Conservation (phyloP, 495 filamentous ascomycete genomes). For the Neurospora tetrasperma region DNA sequence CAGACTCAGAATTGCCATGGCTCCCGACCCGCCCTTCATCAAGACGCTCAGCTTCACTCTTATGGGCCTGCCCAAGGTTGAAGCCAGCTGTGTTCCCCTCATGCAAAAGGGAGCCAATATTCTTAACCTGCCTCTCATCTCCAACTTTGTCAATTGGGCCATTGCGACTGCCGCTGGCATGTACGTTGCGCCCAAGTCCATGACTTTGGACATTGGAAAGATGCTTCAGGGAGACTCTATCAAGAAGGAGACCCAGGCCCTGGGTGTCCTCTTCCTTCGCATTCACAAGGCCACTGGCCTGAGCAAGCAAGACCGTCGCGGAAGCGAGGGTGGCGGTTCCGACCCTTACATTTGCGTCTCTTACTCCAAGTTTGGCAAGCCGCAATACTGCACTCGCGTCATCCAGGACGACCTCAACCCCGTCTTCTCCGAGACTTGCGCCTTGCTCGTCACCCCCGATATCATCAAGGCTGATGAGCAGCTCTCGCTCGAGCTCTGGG, state of each 20-base stretch:
- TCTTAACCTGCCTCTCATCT: constrained; percentile 83
- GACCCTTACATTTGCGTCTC: constrained; percentile 78
- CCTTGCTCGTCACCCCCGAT: constrained; percentile 73
- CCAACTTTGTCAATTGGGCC: constrained; percentile 95
- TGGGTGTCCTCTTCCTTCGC: constrained; percentile 82
- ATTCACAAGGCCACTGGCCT: constrained; percentile 81
- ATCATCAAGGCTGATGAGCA: constrained; percentile 89
- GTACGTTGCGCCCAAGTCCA: constrained; percentile 93
- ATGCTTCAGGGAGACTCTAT: constrained; percentile 85
- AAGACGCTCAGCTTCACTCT: constrained; percentile 88
- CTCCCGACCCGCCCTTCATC: constrained; percentile 80
- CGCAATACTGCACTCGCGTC: constrained; percentile 93
- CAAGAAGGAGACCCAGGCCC: constrained; percentile 72
- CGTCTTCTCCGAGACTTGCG: constrained; percentile 84
- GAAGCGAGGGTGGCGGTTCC: constrained; percentile 76
- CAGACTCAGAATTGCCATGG: constrained; percentile 69
- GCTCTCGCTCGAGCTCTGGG: constrained; percentile 90
- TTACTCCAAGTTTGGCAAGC: constrained; percentile 83
- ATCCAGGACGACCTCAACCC: constrained; percentile 93
- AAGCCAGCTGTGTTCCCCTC: constrained; percentile 88
- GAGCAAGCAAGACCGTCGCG: constrained; percentile 82
- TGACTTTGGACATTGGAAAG: constrained; percentile 84
- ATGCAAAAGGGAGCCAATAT: constrained; percentile 80
- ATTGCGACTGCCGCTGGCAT: constrained; percentile 76
- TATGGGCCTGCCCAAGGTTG: constrained; percentile 83